Evolutionary conservation across 2,329 filamentous ascomycete genomes (phyloP), one percentile per base, ranked within the genome.

Genomic region (Annulohypoxylon truncatum): DNA sequence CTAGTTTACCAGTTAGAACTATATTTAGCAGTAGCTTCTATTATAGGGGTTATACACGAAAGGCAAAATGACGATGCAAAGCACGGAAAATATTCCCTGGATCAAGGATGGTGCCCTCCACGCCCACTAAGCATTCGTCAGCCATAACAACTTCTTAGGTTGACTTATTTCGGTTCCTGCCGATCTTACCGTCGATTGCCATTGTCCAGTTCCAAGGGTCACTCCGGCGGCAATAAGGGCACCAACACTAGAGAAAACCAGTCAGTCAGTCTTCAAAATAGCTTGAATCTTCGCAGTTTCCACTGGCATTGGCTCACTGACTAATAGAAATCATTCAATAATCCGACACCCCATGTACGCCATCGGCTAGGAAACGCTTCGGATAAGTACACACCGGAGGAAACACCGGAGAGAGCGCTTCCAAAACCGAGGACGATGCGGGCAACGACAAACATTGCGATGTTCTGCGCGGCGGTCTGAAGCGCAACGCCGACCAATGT

Each of bases 391-490:
- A 84, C 81, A 0, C 79, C 78, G 1, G 79, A 83, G 1, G 82
- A 81, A 15, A 83, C 78, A 10, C 78, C 79, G 1, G 81, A 79
- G 7, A 82, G 71, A 1, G 77, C 79, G 3, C 72, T 75, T 2
- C 84, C 84, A 33, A 84, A 77, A 0, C 84, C 84, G 1, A 86
- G 72, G 3, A 85, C 75, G 18, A 85, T 79, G 12, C 85, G 78
- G 0, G 77, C 79, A 10, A 82, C 65, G 28, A 83, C 79, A 70
- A 86, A 86, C 83, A 85, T 85, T 60, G 80, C 82, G 4, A 84
- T 81, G 57, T 85, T 81, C 67, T 86, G 82, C 0, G 84, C 79
- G 0, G 82, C 81, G 0, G 80, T 79, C 71, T 85, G 84, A 10
- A 85, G 72, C 8, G 83, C 70, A 18, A 83, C 77, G 0, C 81